These are phyloP conservation scores for Aphanomyces stellatus DNA, from an alignment of 352 stramenopile species.

Conservation along the genomic window DNA sequence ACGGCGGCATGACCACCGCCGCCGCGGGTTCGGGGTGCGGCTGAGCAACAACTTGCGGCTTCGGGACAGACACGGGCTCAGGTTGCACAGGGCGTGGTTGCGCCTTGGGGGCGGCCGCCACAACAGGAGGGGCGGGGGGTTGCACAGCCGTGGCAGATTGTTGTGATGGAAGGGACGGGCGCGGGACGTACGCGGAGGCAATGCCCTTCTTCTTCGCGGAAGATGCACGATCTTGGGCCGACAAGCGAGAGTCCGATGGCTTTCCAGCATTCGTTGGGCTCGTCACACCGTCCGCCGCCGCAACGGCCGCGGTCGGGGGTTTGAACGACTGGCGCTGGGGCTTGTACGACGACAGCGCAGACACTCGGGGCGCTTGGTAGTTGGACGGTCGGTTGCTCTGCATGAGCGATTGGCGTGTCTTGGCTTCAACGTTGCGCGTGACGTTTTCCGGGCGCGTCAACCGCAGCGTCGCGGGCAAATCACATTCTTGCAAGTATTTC, in stretches of 20 bases:
- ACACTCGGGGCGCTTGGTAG: not conserved
- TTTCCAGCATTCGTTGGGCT: slow-evolving; percentile 15
- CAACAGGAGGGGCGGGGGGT: not conserved
- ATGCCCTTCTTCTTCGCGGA: slow-evolving; percentile 19
- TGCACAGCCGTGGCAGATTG: not conserved
- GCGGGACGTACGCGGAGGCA: not conserved
- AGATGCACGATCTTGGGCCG: not conserved
- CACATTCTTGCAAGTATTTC: slow-evolving; percentile 70
- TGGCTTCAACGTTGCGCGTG: not conserved
- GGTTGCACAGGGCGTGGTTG: not conserved
- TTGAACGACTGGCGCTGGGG: slow-evolving; percentile 11
- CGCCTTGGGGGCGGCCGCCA: too few species aligned
- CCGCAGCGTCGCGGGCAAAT: slow-evolving; percentile 73
- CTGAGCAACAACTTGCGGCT: not conserved
- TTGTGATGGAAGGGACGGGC: too few species aligned
- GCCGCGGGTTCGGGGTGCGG: not conserved
- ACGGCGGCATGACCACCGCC: not conserved
- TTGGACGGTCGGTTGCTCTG: not conserved
- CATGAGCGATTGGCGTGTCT: not conserved
- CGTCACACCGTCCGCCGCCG: not conserved
- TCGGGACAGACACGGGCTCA: not conserved
- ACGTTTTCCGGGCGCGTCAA: slow-evolving; percentile 33
- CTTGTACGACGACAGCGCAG: slow-evolving; percentile 5
- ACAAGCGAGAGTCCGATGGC: slow-evolving; percentile 8
- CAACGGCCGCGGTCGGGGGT: not conserved